Conservation (phyloP, 768 basidiomycete genomes). For the Tylopilus vinaceipallidus region DNA sequence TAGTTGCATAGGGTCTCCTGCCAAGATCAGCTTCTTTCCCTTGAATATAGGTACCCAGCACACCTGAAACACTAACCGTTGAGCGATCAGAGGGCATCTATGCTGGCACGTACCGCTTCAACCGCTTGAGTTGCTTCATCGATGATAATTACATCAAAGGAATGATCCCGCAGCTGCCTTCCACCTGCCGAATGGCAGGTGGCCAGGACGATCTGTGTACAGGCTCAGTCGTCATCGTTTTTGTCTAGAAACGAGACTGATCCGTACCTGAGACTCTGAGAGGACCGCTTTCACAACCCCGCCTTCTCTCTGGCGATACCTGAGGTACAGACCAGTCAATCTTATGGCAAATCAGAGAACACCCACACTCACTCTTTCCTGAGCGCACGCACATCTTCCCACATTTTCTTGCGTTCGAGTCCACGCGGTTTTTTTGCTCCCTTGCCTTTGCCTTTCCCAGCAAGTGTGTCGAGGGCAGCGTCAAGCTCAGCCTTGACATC, state of each 20-base stretch:
- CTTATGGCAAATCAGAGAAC: neutral
- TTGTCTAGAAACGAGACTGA: neutral
- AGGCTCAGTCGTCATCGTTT: neutral
- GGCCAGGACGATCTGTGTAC: slow-evolving; percentile 71
- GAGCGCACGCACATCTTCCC: slow-evolving; percentile 82
- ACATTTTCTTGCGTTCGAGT: slow-evolving; percentile 75
- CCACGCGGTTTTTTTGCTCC: slow-evolving; percentile 73
- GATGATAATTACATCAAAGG: slow-evolving; percentile 92
- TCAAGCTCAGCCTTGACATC: slow-evolving; percentile 91
- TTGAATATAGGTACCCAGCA: slow-evolving; percentile 98
- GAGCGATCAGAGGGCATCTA: neutral
- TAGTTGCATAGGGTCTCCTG: slow-evolving; percentile 94
- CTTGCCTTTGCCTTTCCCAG: slow-evolving; percentile 71
- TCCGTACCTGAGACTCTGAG: slow-evolving; percentile 64
- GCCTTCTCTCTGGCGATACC: slow-evolving; percentile 86
- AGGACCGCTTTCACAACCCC: slow-evolving; percentile 82
- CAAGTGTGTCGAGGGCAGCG: slow-evolving; percentile 57
- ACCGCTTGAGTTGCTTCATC: slow-evolving; percentile 98
- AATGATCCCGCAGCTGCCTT: slow-evolving; percentile 67
- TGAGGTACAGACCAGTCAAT: slow-evolving; percentile 27
- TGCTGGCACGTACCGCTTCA: slow-evolving; percentile 68
- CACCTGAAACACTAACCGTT: slow-evolving; percentile 5
- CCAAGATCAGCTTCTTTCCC: slow-evolving; percentile 83
- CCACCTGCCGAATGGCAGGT: slow-evolving; percentile 95
- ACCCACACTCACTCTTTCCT: slow-evolving; percentile 74